Percentiles rank a stretch among this genome's conserved stretches.
These are phyloP conservation scores for Beta lomatogona DNA, from an alignment of 179 eudicot species.

Conservation along the genomic window DNA sequence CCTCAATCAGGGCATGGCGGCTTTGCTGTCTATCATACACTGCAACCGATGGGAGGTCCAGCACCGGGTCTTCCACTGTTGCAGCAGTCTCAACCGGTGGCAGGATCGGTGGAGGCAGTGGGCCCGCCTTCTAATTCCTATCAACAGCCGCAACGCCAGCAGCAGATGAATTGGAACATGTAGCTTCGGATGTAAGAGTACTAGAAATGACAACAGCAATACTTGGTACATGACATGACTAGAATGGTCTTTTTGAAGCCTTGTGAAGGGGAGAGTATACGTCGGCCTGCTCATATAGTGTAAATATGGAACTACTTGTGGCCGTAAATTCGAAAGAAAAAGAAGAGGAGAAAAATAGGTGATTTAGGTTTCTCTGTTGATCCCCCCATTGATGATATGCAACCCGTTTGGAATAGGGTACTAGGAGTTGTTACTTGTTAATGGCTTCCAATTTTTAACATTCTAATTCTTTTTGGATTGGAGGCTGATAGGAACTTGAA, in stretches of 20 bases:
- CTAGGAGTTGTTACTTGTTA: conserved; percentile 26
- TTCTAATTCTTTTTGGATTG: conserved; percentile 29
- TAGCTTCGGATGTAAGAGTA: conserved; percentile 29
- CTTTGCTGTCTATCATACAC: conserved; percentile 53
- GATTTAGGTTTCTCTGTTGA: conserved; percentile 9
- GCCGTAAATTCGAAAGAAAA: conserved; percentile 28
- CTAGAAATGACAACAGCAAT: conserved; percentile 10
- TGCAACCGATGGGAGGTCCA: conserved; percentile 40
- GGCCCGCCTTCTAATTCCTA: conserved; percentile 43
- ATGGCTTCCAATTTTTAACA: conserved; percentile 31
- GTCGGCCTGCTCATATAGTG: conserved; percentile 41
- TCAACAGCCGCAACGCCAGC: conserved; percentile 43
- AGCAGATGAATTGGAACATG: conserved; percentile 44
- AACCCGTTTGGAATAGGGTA: conserved; percentile 32
- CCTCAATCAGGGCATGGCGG: conserved; percentile 49
- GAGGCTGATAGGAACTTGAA: conserved; percentile 32
- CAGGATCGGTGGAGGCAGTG: conserved; percentile 38
- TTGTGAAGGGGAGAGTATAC: conserved; percentile 29
- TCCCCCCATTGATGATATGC: conserved; percentile 26
- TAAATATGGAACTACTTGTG: conserved; percentile 37
- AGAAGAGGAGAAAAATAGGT: conserved; percentile 19
- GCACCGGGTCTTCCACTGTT: conserved; percentile 35
- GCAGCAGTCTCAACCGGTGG: conserved; percentile 49
- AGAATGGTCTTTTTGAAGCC: conserved; percentile 27
- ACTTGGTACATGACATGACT: conserved; percentile 40